phyloP scores from a whole-genome alignment of 768 basidiomycete species.

The Tubosaeta sp. region DNA sequence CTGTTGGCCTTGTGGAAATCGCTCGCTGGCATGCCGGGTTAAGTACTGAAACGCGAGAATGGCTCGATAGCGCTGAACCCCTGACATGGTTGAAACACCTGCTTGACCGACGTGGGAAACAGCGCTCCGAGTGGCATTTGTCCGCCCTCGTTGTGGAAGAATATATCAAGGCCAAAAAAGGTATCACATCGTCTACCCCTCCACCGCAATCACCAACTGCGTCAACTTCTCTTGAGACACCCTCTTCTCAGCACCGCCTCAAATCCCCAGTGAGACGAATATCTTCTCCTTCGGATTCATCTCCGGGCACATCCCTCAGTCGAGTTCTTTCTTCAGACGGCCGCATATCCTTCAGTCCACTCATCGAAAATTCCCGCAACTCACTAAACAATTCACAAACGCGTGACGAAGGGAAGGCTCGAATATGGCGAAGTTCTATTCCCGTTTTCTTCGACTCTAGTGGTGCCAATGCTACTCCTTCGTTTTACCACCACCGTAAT shows the following conservation, averaged over 20 bases:
- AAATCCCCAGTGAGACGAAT: constrained; percentile 15
- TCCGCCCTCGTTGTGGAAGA: constrained; percentile 70
- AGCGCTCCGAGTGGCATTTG: constrained; percentile 55
- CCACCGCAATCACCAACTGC: constrained; percentile 10
- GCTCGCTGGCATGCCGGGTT: constrained; percentile 60
- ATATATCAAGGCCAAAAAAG: constrained; percentile 45
- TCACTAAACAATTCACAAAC: constrained; percentile 45
- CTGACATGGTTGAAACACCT: constrained; percentile 70
- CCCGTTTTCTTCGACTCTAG: constrained; percentile 25
- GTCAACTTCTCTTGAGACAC: constrained; percentile 13
- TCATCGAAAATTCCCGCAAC: constrained; percentile 42
- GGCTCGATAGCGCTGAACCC: constrained; percentile 63
- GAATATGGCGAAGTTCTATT: constrained; percentile 27
- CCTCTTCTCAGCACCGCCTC: constrained; percentile 8
- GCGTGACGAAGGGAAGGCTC: constrained; percentile 36
- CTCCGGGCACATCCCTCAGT: constrained; percentile 37
- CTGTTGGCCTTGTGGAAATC: constrained; percentile 46
- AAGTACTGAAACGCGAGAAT: constrained; percentile 41
- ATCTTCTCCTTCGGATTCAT: constrained; percentile 35
- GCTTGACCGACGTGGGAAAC: constrained; percentile 42
- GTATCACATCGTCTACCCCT: constrained; percentile 10
- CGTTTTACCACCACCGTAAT: constrained; percentile 24
- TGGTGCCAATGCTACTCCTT: constrained; percentile 37
- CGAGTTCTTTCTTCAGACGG: constrained; percentile 43
- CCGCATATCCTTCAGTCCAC: constrained; percentile 55